Percentiles rank a stretch among this genome's conserved stretches.
Conservation (phyloP, 176 grass and related monocot species). For the Aegilops umbellulata region DNA sequence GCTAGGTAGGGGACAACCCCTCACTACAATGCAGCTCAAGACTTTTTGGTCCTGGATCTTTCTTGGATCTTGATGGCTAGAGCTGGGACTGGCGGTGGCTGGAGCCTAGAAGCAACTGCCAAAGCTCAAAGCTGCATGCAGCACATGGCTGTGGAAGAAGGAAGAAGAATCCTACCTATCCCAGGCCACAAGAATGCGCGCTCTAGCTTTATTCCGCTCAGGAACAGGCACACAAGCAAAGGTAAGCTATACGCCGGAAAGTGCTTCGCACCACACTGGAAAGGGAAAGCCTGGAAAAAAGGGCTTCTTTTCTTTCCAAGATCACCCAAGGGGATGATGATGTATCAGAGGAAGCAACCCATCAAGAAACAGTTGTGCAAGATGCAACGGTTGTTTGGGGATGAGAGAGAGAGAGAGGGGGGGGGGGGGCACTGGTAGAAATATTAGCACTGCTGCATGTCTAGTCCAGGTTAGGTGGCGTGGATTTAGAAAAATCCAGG, state of each 20-base stretch:
- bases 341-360: background rate
- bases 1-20: background rate
- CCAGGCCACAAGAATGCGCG: background rate
- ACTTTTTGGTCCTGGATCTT: slow-evolving; percentile 29
- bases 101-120: background rate
- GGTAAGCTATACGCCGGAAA: slow-evolving; percentile 13
- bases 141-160: slow-evolving; percentile 30
- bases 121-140: slow-evolving; percentile 33
- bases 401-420: background rate
- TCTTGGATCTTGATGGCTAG: slow-evolving; percentile 51
- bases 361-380: background rate
- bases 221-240: slow-evolving; percentile 19
- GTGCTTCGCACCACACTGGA: slow-evolving; percentile 35
- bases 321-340: slow-evolving; percentile 22
- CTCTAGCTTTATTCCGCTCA: slow-evolving; percentile 19
- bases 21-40: slow-evolving; percentile 15
- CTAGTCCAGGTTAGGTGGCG: slow-evolving; percentile 15
- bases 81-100: background rate
- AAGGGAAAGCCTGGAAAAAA: slow-evolving; percentile 25
- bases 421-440: background rate
- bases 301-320: slow-evolving; percentile 19
- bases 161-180: slow-evolving; percentile 31
- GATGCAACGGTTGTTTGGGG: background rate
- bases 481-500: slow-evolving; percentile 44
- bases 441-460: too few relatives aligned